A percentile compares a stretch with the other conserved stretches of the same genome.
phyloP scores from a whole-genome alignment of 2,329 filamentous ascomycete species.

The Stenocarpella maydis region DNA sequence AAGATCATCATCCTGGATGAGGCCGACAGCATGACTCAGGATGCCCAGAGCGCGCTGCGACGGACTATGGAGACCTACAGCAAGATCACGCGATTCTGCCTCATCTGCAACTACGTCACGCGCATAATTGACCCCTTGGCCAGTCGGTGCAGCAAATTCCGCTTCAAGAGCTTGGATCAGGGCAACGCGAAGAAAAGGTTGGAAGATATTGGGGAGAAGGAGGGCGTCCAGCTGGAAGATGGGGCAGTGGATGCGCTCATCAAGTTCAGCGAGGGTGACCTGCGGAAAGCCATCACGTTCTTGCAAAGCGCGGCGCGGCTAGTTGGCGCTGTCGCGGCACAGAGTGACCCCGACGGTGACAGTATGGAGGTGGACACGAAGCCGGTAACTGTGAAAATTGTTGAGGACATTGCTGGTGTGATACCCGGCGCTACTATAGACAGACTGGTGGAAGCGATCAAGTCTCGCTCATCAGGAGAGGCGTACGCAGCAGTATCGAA shows the following conservation, averaged over 20 bases:
- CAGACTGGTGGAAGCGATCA: constrained; percentile 76
- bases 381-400: constrained; percentile 75
- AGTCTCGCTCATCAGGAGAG: constrained; percentile 69
- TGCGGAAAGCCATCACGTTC: constrained; percentile 96
- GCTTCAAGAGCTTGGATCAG: constrained; percentile 95
- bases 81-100: constrained; percentile 94
- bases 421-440: constrained; percentile 81
- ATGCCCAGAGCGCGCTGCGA: constrained; percentile 90
- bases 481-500: constrained; percentile 79
- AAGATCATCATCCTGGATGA: constrained; percentile 99
- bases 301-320: constrained; percentile 92
- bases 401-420: constrained; percentile 96
- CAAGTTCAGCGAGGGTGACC: constrained; percentile 88
- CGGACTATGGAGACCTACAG: constrained; percentile 98
- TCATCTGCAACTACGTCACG: constrained; percentile 99
- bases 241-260: constrained; percentile 87
- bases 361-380: constrained; percentile 69
- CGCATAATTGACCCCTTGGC: constrained; percentile 97
- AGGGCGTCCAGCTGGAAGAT: constrained; percentile 78
- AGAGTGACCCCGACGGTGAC: constrained; percentile 52
- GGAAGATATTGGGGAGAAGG: constrained; percentile 81
- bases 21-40: constrained; percentile 98
- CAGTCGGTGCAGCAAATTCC: constrained; percentile 92
- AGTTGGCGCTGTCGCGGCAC: constrained; percentile 71
- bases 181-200: constrained; percentile 82